phyloP scores from a whole-genome alignment of 768 basidiomycete genomes.

The Mrakia hoshinonis region DNA sequence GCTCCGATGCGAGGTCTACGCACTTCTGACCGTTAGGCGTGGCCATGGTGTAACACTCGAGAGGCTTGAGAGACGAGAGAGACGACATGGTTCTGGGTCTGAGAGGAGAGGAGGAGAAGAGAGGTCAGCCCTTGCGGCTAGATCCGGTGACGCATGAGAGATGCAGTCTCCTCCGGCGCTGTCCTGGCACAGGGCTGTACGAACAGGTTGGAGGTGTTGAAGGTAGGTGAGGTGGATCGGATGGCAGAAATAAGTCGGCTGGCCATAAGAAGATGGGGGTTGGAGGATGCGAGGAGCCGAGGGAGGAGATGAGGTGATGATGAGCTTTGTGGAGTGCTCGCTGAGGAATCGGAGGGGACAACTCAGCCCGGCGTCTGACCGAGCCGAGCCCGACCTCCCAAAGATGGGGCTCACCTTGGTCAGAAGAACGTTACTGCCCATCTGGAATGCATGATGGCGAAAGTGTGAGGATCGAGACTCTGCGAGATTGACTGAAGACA shows the following conservation, averaged over 20 bases:
- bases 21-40: conserved; percentile 20
- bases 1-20: background rate
- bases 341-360: no score
- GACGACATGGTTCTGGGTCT: conserved; percentile 10
- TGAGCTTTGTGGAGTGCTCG: background rate
- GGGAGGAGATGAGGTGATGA: background rate
- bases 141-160: no score
- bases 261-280: background rate
- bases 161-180: background rate
- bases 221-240: background rate
- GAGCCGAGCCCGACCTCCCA: background rate
- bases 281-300: background rate
- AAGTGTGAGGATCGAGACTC: no score
- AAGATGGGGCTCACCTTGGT: no score
- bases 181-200: background rate
- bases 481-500: no score
- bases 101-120: background rate
- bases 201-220: background rate
- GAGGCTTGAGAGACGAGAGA: conserved; percentile 13
- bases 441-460: background rate
- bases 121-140: background rate
- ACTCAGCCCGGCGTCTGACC: background rate
- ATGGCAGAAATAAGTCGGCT: conserved; percentile 1
- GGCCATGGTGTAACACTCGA: conserved; percentile 17
- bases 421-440: no score